Conservation (phyloP, 2,329 filamentous ascomycete genomes). For the Achaetomium macrosporum region DNA sequence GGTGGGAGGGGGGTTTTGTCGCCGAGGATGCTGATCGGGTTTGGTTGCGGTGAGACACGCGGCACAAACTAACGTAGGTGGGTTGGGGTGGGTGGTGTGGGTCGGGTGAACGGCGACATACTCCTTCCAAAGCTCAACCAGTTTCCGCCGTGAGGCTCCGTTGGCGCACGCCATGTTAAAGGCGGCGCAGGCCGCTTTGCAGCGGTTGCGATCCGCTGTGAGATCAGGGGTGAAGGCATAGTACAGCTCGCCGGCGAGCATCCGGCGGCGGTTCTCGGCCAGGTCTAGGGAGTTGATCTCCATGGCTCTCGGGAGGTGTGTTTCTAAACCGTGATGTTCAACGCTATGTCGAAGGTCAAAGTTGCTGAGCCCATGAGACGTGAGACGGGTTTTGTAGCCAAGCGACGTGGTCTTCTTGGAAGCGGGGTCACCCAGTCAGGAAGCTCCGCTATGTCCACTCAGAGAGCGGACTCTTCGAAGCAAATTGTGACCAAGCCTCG, state of each 20-base stretch:
- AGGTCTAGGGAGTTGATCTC: slow-evolving; percentile 29
- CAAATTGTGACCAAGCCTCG: too few relatives aligned
- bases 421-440: too few relatives aligned
- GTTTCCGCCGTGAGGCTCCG: slow-evolving; percentile 52
- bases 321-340: background rate
- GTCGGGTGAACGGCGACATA: slow-evolving; percentile 37
- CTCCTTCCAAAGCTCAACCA: slow-evolving; percentile 66
- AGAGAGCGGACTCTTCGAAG: too few relatives aligned
- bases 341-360: too few relatives aligned
- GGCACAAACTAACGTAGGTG: background rate
- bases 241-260: slow-evolving; percentile 66
- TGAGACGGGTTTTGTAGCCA: too few relatives aligned
- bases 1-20: slow-evolving; percentile 61
- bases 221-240: slow-evolving; percentile 67
- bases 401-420: too few relatives aligned
- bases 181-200: slow-evolving; percentile 52
- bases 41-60: background rate
- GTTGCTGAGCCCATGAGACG: too few relatives aligned
- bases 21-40: slow-evolving; percentile 48
- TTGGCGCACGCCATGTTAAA: slow-evolving; percentile 52
- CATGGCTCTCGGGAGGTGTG: background rate
- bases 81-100: background rate
- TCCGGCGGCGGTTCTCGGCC: slow-evolving; percentile 47
- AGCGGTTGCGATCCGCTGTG: slow-evolving; percentile 55
- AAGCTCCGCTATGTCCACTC: too few relatives aligned